Evolutionary conservation across 345 rosid genomes (phyloP), one percentile per base, ranked within the genome.

Genomic region (Melastoma malabathricum): DNA sequence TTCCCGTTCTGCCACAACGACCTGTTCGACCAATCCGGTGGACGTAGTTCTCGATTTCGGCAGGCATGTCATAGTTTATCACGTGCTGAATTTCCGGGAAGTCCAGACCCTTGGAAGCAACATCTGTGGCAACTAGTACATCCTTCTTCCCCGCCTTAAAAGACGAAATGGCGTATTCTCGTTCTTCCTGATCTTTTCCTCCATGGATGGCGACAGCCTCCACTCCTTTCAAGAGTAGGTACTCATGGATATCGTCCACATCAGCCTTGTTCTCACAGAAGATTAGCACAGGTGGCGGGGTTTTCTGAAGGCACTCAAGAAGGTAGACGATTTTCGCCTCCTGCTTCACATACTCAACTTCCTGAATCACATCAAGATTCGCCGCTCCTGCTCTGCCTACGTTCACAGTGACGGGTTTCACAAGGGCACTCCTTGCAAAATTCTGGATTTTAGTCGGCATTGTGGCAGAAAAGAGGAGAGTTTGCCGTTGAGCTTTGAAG

Each of bases 251-350:
- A 55, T 81, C 90, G 52, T 86, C 96, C 52, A 83, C 96, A 64
- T 86, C 97, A n/a, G 93, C 88, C 66, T 89, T 89, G 68, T 89
- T 89, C 77, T 89, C 97, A 57, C 97, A 89, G 74, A 89, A 86
- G 25, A 89, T 75, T 3, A 89, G 59, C 58, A 86, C 97, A 3
- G 95, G 97, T 38, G 97, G 96, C 17, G 96, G 92, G 18, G 96
- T 86, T 69, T 83, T 89, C 75, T 86, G 94, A 10, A 86, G 75
- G 69, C 96, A 89, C 57, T 86, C 90, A 5, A 86, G 90, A 55
- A 89, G 97, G 68, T 89, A 89, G 5, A 86, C 96, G 15, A 89
- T 86, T 71, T 86, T 89, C 3, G 94, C 97, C 67, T 89, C 96
- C 66, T 83, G 97, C 62, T 89, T 89, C 55, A 89, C 97, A 44